These are phyloP conservation scores for Diaporthe vexans DNA, from an alignment of 2,329 filamentous ascomycete genomes.

Conservation along the genomic window DNA sequence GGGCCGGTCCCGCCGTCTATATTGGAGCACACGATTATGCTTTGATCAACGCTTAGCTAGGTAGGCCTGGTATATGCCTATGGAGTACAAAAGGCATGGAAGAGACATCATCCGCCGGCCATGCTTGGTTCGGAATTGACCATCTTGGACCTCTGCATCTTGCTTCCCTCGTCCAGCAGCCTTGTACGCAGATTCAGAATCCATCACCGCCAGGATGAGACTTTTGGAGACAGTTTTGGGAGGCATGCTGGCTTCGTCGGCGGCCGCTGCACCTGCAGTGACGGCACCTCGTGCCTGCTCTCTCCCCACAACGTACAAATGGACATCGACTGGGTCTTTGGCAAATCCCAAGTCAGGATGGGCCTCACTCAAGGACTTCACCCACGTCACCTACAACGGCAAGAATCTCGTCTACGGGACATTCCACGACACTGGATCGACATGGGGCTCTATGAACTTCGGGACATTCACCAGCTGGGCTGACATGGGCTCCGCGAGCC, in stretches of 20 bases:
- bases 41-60: neutral
- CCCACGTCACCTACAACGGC: constrained; percentile 66
- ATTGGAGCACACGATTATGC: neutral
- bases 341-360: constrained; percentile 67
- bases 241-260: constrained; percentile 10
- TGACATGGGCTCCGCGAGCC: constrained; percentile 63
- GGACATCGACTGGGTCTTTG: constrained; percentile 66
- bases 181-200: neutral
- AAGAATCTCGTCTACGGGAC: constrained; percentile 74
- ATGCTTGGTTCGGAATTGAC: neutral
- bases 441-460: constrained; percentile 72
- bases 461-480: constrained; percentile 66
- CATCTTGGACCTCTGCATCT: neutral
- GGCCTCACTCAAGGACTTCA: constrained; percentile 75
- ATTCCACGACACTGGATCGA: constrained; percentile 56
- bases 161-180: neutral
- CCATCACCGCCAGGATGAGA: constrained; percentile 2
- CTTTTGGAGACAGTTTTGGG: neutral
- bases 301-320: constrained; percentile 68
- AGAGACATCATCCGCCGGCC: neutral
- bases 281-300: constrained; percentile 52
- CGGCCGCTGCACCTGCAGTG: neutral
- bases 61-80: neutral
- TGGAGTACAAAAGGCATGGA: constrained; percentile 6
- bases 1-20: constrained; percentile 2